Base-by-base conservation (phyloP, 148 eudicot genomes). In the Cornus florida region DNA sequence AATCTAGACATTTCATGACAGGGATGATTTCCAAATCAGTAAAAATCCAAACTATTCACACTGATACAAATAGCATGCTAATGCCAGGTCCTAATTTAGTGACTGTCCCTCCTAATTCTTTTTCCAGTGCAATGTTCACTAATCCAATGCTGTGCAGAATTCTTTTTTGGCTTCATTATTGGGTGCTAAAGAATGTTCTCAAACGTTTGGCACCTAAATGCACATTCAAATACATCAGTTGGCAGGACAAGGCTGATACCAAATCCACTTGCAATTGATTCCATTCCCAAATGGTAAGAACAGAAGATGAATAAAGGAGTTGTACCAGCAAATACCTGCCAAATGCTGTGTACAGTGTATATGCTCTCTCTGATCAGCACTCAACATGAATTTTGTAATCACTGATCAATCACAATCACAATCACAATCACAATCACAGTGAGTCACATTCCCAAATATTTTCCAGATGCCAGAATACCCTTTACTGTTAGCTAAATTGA, bases 221-320 rank as follows among this genome's bases (percentile, higher is more conserved):
- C 74, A 72, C 32, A 72, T 11, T 39, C 16, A 22, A 71, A 12
- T 41, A 43, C 28, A 10, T 8, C 22, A 41, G 56, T 39, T 22
- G 57, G 23, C 73, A 22, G 31, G 73, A 41, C 56, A 41, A n/a
- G 28, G 73, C n/a, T 50, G 39, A 41, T 10, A 39, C 17, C 28
- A 71, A 71, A 71, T 71, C 31, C 73, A 71, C 31, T 22, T 71
- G 57, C 59, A 71, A 71, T 71, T 53, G 43, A 72, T 72, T 72
- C 75, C 35, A 48, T 7, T 48, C 59, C 60, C 50, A 16, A 39
- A 70, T 39, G 19, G 23, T 20, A 43, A 43, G 2, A 70, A 19
- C 22, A 20, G 24, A 62, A 62, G 20, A 16, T 43, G 10, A 5
- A 57, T 19, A 57, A 19, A 57, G 62, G 20, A 19, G 62, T 13